Evolutionary conservation across 768 basidiomycete species (phyloP).

Genomic region (Rubroboletus satanas): DNA sequence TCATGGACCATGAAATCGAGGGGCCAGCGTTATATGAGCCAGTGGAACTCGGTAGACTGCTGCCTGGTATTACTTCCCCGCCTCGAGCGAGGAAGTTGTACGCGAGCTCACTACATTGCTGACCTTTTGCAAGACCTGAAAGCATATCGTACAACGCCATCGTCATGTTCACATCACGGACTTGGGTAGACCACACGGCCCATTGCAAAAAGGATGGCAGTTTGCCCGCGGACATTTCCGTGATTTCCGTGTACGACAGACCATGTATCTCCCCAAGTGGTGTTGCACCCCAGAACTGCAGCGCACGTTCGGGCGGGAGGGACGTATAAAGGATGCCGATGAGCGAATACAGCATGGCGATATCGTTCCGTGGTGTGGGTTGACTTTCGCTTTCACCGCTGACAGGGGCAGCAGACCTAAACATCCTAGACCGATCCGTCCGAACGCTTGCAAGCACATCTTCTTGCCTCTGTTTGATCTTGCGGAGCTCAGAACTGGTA

Average conservation of each 20-base stretch:
- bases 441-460: conserved; percentile 71
- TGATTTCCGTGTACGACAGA: conserved; percentile 51
- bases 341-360: conserved; percentile 79
- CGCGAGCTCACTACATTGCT: conserved; percentile 79
- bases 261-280: conserved; percentile 40
- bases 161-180: conserved; percentile 66
- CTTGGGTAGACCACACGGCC: conserved; percentile 84
- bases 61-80: conserved; percentile 63
- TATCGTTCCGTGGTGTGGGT: conserved; percentile 67
- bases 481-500: conserved; percentile 76
- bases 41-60: conserved; percentile 40
- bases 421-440: conserved; percentile 54
- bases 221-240: conserved; percentile 60
- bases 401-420: conserved; percentile 43
- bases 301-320: conserved; percentile 68
- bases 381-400: conserved; percentile 41
- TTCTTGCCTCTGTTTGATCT: conserved; percentile 88
- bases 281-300: conserved; percentile 83
- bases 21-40: conserved; percentile 42
- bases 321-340: conserved; percentile 76
- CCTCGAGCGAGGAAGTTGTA: conserved; percentile 85
- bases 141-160: conserved; percentile 89
- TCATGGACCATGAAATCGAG: conserved; percentile 71
- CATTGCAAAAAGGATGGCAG: conserved; percentile 81
- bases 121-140: conserved; percentile 75